phyloP scores from a whole-genome alignment of 2,329 filamentous ascomycete species.

The Cladosporium oxysporum region DNA sequence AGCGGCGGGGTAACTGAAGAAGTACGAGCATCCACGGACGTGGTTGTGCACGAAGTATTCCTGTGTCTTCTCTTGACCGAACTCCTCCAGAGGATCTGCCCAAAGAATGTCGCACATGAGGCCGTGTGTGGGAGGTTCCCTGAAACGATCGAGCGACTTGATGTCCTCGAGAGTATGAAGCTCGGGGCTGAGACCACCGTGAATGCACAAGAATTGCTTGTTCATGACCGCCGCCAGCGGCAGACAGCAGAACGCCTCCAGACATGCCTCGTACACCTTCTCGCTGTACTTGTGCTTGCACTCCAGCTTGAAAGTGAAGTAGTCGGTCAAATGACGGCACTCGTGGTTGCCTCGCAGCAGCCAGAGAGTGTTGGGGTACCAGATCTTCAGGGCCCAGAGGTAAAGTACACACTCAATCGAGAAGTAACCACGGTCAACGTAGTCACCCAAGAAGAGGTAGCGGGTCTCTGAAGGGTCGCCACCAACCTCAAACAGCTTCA shows the following conservation, averaged over 20 bases:
- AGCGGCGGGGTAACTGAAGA: conserved; percentile 96
- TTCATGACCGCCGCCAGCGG: conserved; percentile 98
- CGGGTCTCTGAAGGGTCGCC: conserved; percentile 94
- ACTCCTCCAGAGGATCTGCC: conserved; percentile 97
- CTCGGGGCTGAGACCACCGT: conserved; percentile 93
- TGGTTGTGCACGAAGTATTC: conserved; percentile 99
- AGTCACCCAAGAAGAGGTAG: conserved; percentile 96
- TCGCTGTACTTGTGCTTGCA: conserved; percentile 99
- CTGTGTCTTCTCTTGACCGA: conserved; percentile 96
- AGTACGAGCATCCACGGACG: conserved; percentile 97
- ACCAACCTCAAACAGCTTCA: conserved; percentile 99
- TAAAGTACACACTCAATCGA: conserved; percentile 99
- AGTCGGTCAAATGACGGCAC: conserved; percentile 97
- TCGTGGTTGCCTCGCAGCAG: conserved; percentile 97
- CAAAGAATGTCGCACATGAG: conserved; percentile 99
- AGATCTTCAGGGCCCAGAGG: conserved; percentile 97
- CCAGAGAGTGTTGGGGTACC: conserved; percentile 97
- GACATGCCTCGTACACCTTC: conserved; percentile 92
- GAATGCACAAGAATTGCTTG: conserved; percentile 99
- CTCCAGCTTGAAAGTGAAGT: conserved; percentile 99
- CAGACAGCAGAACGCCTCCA: conserved; percentile 94
- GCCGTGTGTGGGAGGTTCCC: conserved; percentile 94
- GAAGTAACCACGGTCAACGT: conserved; percentile 97
- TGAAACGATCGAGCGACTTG: conserved; percentile 97
- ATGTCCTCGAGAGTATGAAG: conserved; percentile 94